Evolutionary conservation across 1,284 basidiomycete genomes (phyloP), one percentile per base, ranked within the genome.

Genomic region (Fomitiporia mediterranea): DNA sequence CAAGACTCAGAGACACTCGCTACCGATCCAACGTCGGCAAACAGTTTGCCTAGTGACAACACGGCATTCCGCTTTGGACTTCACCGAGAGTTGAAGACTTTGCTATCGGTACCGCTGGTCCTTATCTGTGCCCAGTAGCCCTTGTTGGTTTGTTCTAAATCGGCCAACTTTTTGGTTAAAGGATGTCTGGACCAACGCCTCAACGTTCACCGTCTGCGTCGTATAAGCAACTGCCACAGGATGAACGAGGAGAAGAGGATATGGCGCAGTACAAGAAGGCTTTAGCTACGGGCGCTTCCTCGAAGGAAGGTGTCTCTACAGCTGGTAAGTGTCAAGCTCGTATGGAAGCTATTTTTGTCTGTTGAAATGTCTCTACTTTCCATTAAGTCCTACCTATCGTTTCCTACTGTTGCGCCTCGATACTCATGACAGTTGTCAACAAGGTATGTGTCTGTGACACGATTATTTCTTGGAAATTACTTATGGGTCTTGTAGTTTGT

Each of bases 401-500:
- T 58, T 91, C 88, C 66, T 99, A 99, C 72, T 99, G 97, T 69
- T 64, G 89, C 27, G 93, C 96, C 2, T 95, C 92, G 39, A 98
- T 99, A 65, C 77, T 94, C 56, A 99, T 99, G 97, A 99, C 97
- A 0, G 83, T 99, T 47, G 84, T 98, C 60, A 98, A 98, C 79
- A 98, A 99, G 80, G 94, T 93, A 60, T 44, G 77, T n/a, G 7
- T 28, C 35, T 13, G 37, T 49, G 21, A 27, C 48, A 21, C 17
- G 19, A 19, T 17, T 19, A 47, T 40, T 59, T 28, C 57, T 55
- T 42, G 44, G 53, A 34, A 56, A 38, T 34, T 28, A 1, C 6
- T 28, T 32, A 44, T 53, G 15, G 11, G 9, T 57, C 47, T 2
- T 54, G 1, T 61, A 96, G 92, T 98, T 89, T 66, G 92, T 98